These are phyloP conservation scores for Digitaria exilis DNA, from an alignment of 202 grass and related monocot species.

Conservation along the genomic window DNA sequence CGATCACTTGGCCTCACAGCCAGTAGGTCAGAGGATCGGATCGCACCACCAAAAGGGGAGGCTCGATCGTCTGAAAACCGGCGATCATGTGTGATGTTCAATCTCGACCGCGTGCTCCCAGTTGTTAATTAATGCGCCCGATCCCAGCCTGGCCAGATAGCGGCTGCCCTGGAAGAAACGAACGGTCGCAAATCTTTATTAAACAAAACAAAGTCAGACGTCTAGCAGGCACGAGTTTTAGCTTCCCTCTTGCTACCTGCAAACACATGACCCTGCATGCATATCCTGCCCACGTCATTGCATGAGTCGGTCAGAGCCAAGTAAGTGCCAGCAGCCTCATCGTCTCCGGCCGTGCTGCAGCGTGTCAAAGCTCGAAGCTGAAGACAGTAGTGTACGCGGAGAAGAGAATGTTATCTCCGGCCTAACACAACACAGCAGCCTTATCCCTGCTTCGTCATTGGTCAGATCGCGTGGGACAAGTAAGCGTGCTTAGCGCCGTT, in stretches of 20 bases:
- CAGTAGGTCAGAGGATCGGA: not conserved
- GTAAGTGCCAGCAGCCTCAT: constrained; percentile 3
- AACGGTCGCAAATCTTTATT: not conserved
- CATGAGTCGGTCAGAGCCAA: not conserved
- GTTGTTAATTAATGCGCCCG: not conserved
- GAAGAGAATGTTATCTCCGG: not conserved
- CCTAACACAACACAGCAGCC: not conserved
- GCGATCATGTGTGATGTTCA: not conserved
- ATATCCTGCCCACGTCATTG: constrained; percentile 3
- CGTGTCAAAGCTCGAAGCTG: not conserved
- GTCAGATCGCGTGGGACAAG: constrained; percentile 39
- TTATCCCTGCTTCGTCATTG: constrained; percentile 11
- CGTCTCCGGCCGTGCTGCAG: not conserved
- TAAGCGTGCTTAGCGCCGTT: constrained; percentile 31
- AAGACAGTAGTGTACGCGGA: not conserved
- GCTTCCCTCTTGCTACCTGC: not conserved
- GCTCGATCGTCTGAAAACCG: not conserved
- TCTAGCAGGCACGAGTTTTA: not conserved
- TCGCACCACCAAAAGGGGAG: not conserved
- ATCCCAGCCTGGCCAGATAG: constrained; percentile 7
- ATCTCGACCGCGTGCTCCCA: not conserved
- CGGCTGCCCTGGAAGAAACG: not conserved
- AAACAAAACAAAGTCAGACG: not conserved
- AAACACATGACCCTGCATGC: not conserved
- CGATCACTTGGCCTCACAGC: not conserved